Evolutionary conservation across 139 green algal species (phyloP).

Genomic region (Micromonas commoda): DNA sequence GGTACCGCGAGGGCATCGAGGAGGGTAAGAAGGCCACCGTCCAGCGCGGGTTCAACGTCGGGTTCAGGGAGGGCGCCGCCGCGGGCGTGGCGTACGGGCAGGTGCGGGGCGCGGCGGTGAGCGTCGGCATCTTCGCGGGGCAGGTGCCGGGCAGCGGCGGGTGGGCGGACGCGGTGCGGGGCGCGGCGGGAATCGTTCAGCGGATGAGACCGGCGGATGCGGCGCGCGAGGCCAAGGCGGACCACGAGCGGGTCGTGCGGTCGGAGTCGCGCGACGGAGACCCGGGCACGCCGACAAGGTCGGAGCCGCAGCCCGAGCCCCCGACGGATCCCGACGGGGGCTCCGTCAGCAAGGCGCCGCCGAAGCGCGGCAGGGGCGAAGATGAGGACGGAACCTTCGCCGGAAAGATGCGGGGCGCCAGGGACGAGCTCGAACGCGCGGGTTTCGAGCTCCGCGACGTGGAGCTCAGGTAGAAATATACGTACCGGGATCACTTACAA

Average conservation of each 20-base stretch:
- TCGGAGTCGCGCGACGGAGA: not conserved
- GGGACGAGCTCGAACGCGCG: not conserved
- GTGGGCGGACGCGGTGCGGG: not conserved
- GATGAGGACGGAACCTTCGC: not conserved
- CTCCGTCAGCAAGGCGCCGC: too few relatives aligned
- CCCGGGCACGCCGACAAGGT: not conserved
- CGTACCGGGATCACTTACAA: not conserved
- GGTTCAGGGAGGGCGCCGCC: conserved; percentile 23
- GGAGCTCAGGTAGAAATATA: not conserved
- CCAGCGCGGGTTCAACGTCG: conserved; percentile 37
- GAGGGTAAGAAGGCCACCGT: conserved; percentile 32
- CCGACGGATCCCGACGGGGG: too few relatives aligned
- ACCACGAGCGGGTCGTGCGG: not conserved
- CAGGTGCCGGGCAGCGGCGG: not conserved
- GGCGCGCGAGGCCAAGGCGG: not conserved
- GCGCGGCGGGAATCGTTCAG: not conserved
- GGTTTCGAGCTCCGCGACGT: not conserved
- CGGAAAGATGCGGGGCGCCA: not conserved
- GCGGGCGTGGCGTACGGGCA: conserved; percentile 20
- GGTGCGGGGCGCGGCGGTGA: conserved; percentile 2
- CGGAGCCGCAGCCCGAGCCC: not conserved
- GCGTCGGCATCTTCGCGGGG: not conserved
- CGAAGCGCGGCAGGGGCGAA: not conserved
- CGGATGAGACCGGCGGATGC: not conserved
- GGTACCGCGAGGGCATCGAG: conserved; percentile 36